Base-by-base conservation (phyloP, 257 asterid genomes). In the Solanum pinnatisectum region DNA sequence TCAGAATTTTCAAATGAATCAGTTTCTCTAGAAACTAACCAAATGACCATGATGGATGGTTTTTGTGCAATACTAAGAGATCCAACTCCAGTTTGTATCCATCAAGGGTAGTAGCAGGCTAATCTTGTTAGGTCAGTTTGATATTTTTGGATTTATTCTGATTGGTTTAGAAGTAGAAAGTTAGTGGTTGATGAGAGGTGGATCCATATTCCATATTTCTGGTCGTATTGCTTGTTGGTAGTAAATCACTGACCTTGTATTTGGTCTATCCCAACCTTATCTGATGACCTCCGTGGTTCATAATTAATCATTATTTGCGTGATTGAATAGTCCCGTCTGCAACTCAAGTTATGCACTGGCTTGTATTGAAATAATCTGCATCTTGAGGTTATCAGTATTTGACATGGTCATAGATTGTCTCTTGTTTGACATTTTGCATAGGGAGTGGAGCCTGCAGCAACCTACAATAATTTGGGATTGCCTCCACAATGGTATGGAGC, bases 401-500 rank as follows among this genome's bases (percentile, higher is more conserved):
- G 67, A 30, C 14, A 32, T 8, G 20, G 20, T 82, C 86, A 49
- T 49, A 30, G 70, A 82, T 30, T 0, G 11, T 82, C 42, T 82
- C 65, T 82, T 82, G 70, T 82, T 82, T 82, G 86, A 25, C 25
- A 33, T 84, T 87, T 89, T 65, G 25, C 70, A n/a, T 83, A 97
- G 99, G 99, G 99, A 82, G 99, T 97, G 73, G 99, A 97, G 88
- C 94, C 99, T 84, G 98, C 99, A 52, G 83, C 42, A 32, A 94
- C 98, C 10, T 97, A 90, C 91, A 84, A 83, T 72, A 94, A 94
- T 89, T 82, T 97, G 84, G 99, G 99, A 88, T 87, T 97, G 88
- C 98, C 99, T 18, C 91, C 93, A 23, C 97, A 93, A 49, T 97
- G 99, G 99, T 97, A 97, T 90, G 95, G 93, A 88, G 98, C 99